A percentile compares a stretch with the other conserved stretches of the same genome.
These are phyloP conservation scores for Cucurbita argyrosperma DNA, from an alignment of 306 rosid species.

Conservation along the genomic window DNA sequence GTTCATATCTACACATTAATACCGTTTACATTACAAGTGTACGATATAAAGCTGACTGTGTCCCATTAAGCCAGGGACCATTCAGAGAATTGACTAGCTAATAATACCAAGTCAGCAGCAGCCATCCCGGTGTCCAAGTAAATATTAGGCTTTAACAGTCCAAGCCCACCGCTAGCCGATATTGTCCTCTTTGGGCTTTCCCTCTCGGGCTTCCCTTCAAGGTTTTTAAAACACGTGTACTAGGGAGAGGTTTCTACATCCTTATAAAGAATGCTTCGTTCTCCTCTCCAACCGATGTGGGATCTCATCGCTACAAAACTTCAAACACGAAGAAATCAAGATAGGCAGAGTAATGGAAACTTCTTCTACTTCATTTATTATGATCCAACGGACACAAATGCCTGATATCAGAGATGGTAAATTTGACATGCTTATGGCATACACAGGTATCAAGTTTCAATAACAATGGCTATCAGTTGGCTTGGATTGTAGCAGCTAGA, in stretches of 20 bases:
- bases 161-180: not conserved
- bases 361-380: not conserved
- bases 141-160: not conserved
- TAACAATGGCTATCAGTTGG: not conserved
- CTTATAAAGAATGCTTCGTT: too few species aligned
- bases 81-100: not conserved
- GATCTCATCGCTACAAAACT: not conserved
- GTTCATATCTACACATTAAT: not conserved
- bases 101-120: not conserved
- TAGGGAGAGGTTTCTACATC: too few species aligned
- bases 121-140: not conserved
- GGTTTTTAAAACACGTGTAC: too few species aligned
- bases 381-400: not conserved
- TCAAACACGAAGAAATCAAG: not conserved
- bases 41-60: not conserved
- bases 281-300: too few species aligned
- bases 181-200: too few species aligned
- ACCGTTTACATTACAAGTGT: not conserved
- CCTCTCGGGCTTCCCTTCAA: too few species aligned
- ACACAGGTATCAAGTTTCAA: not conserved
- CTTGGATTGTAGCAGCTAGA: not conserved
- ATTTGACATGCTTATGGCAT: not conserved
- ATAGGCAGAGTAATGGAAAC: not conserved
- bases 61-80: not conserved
- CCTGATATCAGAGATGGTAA: not conserved